phyloP scores from a whole-genome alignment of 495 filamentous ascomycete genomes.

The Penicillium egyptiacum region DNA sequence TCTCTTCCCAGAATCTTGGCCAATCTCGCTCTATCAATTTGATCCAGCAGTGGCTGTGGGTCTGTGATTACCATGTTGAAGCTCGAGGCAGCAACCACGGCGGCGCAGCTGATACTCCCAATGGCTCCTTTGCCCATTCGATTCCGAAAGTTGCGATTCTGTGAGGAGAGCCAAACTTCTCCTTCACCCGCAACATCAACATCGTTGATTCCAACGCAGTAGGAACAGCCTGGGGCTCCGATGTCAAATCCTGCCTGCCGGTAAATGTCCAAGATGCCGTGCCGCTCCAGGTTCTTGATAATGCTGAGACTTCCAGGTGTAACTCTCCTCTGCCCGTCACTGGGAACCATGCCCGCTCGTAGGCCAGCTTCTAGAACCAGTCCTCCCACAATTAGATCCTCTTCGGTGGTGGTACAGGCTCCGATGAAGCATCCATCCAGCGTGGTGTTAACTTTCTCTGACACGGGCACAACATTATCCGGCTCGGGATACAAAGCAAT shows the following conservation, averaged over 20 bases:
- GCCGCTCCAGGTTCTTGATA: slow-evolving; percentile 29
- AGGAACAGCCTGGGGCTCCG: slow-evolving; percentile 46
- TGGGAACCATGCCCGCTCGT: slow-evolving; percentile 27
- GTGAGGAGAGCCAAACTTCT: slow-evolving; percentile 48
- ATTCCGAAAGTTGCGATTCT: slow-evolving; percentile 52
- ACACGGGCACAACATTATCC: slow-evolving; percentile 47
- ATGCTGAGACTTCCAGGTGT: slow-evolving; percentile 45
- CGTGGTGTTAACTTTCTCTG: slow-evolving; percentile 24
- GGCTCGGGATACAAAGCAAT: slow-evolving; percentile 44
- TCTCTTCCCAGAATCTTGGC: not conserved
- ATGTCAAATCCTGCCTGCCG: slow-evolving; percentile 43
- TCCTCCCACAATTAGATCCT: slow-evolving; percentile 45
- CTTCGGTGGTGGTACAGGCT: slow-evolving; percentile 50
- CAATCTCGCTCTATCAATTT: not conserved
- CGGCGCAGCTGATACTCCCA: not conserved
- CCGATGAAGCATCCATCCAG: slow-evolving; percentile 53
- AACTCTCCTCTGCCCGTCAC: slow-evolving; percentile 39
- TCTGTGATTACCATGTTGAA: slow-evolving; percentile 9
- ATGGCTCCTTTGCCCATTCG: slow-evolving; percentile 46
- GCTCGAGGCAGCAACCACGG: not conserved
- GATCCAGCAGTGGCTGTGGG: slow-evolving; percentile 1
- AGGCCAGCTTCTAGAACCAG: slow-evolving; percentile 43
- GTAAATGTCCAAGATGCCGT: slow-evolving; percentile 41
- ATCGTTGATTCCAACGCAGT: slow-evolving; percentile 45
- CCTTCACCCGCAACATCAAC: slow-evolving; percentile 40